Evolutionary conservation across 305 asterid genomes (phyloP).

Genomic region (Caryopteris hybrid): DNA sequence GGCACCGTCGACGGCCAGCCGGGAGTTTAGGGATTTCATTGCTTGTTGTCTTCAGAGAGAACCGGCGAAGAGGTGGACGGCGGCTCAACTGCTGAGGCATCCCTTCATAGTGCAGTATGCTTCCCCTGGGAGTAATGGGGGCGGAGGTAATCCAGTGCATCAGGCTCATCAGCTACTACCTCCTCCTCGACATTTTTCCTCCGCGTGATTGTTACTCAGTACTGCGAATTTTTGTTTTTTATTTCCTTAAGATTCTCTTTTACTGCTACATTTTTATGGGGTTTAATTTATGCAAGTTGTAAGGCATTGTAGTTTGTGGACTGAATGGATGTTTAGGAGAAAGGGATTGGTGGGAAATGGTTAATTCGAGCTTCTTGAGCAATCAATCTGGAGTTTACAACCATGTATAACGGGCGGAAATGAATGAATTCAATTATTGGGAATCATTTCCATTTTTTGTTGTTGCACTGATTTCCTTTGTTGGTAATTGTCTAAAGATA

Average conservation of each 20-base stretch:
- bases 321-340: conserved; percentile 8
- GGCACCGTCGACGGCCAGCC: conserved; percentile 59
- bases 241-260: background rate
- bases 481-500: conserved; percentile 4
- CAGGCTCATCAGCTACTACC: conserved; percentile 53
- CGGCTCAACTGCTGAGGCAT: conserved; percentile 57
- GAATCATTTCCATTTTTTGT: background rate
- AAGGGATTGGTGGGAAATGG: conserved; percentile 13
- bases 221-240: background rate
- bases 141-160: conserved; percentile 35
- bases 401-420: conserved; percentile 17
- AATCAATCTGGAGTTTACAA: conserved; percentile 23
- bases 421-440: conserved; percentile 15
- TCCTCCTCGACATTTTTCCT: conserved; percentile 68
- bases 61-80: conserved; percentile 67
- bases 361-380: conserved; percentile 17
- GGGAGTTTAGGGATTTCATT: conserved; percentile 72
- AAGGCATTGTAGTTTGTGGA: conserved; percentile 17
- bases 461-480: background rate
- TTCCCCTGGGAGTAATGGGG: conserved; percentile 28
- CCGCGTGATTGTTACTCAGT: conserved; percentile 37
- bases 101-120: conserved; percentile 64
- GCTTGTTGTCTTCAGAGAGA: conserved; percentile 77
- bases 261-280: conserved; percentile 1
- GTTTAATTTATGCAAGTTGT: conserved; percentile 15